Evolutionary conservation across 169 alveolate species (phyloP).

Genomic region (Blepharisma undulans): DNA sequence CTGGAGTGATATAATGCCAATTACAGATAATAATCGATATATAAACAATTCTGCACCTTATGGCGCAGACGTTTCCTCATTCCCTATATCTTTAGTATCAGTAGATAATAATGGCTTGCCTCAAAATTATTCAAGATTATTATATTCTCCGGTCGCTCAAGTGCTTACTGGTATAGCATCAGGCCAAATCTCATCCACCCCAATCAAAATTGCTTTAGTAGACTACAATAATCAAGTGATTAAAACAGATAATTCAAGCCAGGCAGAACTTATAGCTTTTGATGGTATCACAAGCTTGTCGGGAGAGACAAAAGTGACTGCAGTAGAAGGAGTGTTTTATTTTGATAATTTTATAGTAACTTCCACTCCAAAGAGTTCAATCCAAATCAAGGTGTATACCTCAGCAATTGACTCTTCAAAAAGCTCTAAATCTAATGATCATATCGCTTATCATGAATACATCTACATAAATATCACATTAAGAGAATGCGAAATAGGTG

Average conservation of each 20-base stretch:
- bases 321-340: neutral
- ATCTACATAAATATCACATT: neutral
- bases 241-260: constrained; percentile 7
- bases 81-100: too few species aligned
- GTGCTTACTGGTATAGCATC: neutral
- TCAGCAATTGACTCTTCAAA: neutral
- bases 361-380: neutral
- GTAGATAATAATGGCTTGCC: too few species aligned
- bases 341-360: neutral
- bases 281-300: neutral
- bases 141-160: too few species aligned
- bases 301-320: neutral
- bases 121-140: too few species aligned
- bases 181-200: neutral
- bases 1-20: neutral
- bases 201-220: neutral
- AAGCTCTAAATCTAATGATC: neutral
- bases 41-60: constrained; percentile 26
- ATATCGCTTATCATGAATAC: too few species aligned
- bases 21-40: neutral
- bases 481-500: neutral
- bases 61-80: constrained; percentile 28
- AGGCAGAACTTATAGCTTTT: neutral
- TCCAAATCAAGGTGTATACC: neutral
- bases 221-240: neutral